Conservation (phyloP, 1,284 basidiomycete species). For the Boletellus deceptivus region DNA sequence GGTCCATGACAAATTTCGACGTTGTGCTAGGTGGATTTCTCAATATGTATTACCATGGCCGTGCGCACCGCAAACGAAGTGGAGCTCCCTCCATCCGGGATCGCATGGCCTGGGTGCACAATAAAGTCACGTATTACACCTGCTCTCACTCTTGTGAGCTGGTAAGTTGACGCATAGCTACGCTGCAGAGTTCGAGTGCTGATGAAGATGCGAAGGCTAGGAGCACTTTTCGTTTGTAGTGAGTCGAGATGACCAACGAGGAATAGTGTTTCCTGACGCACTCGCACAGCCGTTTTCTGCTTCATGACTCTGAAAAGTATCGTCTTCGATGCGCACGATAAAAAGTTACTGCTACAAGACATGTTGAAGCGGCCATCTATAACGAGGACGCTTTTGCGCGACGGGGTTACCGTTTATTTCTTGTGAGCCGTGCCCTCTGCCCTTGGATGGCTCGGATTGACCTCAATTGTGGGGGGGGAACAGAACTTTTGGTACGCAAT, state of each 20-base stretch:
- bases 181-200: not conserved
- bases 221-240: constrained; percentile 18
- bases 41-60: constrained; percentile 14
- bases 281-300: constrained; percentile 13
- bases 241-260: not conserved
- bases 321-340: not conserved
- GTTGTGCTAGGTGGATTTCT: constrained; percentile 18
- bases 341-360: not conserved
- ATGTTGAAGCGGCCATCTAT: not conserved
- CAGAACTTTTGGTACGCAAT: constrained; percentile 17
- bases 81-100: constrained; percentile 17
- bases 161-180: constrained; percentile 5
- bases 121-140: constrained; percentile 12
- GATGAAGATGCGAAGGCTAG: constrained; percentile 10
- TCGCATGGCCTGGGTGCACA: constrained; percentile 19
- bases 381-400: constrained; percentile 9
- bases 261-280: constrained; percentile 4
- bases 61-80: constrained; percentile 14
- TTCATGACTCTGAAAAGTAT: constrained; percentile 16
- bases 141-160: constrained; percentile 19
- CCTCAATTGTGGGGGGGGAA: not conserved
- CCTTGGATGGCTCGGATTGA: not conserved
- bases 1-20: not conserved
- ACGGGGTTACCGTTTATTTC: constrained; percentile 19
- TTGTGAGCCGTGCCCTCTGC: constrained; percentile 11